A percentile compares a stretch with the other conserved stretches of the same genome.
phyloP scores from a whole-genome alignment of 2,329 filamentous ascomycete species.

The Penicillium sp. region DNA sequence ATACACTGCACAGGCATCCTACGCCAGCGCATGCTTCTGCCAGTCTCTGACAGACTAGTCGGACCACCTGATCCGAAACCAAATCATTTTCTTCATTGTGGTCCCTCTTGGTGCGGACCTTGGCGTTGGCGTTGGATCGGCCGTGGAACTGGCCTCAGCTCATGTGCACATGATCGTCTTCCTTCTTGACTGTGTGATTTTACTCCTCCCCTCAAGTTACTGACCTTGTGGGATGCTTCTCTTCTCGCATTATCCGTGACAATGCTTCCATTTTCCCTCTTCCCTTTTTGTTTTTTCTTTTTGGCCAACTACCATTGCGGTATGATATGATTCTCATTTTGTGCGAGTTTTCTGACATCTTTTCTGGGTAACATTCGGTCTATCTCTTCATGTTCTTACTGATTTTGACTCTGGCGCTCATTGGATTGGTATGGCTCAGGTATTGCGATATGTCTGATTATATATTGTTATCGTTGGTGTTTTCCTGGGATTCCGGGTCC shows the following conservation, averaged over 20 bases:
- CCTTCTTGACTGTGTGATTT: constrained; percentile 23
- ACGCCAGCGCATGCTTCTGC: constrained; percentile 39
- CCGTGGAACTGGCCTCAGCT: constrained; percentile 19
- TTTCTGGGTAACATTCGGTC: constrained; percentile 15
- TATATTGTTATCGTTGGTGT: constrained; percentile 10
- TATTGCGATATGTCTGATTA: constrained; percentile 13
- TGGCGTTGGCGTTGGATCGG: constrained; percentile 28
- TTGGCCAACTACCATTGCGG: constrained; percentile 5
- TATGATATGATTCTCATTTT: constrained; percentile 13
- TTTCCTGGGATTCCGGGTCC: background rate
- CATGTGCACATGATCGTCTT: constrained; percentile 28
- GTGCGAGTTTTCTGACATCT: constrained; percentile 8
- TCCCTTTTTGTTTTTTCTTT: constrained; percentile 1
- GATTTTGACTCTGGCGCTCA: constrained; percentile 19
- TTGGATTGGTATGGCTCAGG: constrained; percentile 14
- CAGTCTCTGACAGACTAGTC: constrained; percentile 36
- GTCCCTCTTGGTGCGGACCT: constrained; percentile 14
- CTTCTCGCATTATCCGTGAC: constrained; percentile 5
- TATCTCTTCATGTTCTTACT: constrained; percentile 7
- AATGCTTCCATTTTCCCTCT: background rate
- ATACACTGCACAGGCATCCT: constrained; percentile 38
- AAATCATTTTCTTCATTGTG: constrained; percentile 20
- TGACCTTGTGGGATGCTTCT: constrained; percentile 4
- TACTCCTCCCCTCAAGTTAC: constrained; percentile 12
- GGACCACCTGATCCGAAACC: constrained; percentile 18